Conservation (phyloP, 1,284 basidiomycete genomes). For the Sphaerobolus stellatus region DNA sequence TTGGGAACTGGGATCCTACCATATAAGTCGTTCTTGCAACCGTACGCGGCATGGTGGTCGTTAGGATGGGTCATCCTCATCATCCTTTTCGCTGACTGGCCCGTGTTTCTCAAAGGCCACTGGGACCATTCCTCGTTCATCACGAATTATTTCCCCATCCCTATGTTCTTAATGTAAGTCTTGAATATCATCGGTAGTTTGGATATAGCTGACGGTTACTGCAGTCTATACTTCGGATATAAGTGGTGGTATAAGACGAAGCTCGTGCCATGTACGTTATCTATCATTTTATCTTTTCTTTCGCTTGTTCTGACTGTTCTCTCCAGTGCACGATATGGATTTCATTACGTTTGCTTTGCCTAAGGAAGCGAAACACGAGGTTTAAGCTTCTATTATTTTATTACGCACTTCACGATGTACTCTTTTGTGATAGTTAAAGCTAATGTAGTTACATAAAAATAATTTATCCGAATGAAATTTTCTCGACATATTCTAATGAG, state of each 20-base stretch:
- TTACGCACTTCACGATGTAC: no score
- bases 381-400: no score
- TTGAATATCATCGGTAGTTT: not conserved
- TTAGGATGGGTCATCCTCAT: constrained; percentile 8
- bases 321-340: constrained; percentile 7
- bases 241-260: not conserved
- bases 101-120: constrained; percentile 68
- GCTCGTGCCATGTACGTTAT: not conserved
- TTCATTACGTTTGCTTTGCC: constrained; percentile 9
- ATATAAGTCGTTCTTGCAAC: constrained; percentile 38
- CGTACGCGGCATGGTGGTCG: constrained; percentile 27
- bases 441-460: no score
- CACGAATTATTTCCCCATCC: constrained; percentile 69
- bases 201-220: not conserved
- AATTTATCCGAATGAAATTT: no score
- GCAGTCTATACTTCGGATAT: constrained; percentile 7
- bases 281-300: not conserved
- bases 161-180: constrained; percentile 76
- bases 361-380: no score
- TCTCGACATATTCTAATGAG: no score
- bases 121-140: constrained; percentile 57
- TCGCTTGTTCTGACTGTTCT: no score
- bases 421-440: no score
- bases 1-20: constrained; percentile 39
- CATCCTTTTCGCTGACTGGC: constrained; percentile 60